phyloP scores from a whole-genome alignment of 2,329 filamentous ascomycete genomes.

The Penicillium hesseltinei region DNA sequence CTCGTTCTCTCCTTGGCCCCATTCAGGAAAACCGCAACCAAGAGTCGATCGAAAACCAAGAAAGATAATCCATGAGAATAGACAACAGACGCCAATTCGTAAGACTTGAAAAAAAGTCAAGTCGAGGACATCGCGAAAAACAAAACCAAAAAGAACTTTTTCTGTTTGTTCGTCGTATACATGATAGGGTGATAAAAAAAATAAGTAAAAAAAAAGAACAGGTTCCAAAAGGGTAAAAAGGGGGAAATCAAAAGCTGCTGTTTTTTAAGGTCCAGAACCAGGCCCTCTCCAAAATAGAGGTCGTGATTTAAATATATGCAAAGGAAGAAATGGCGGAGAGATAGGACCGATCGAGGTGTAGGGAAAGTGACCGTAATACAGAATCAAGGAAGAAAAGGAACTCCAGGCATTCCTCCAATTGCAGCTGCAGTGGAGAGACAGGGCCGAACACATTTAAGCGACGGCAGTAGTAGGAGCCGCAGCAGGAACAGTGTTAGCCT shows the following conservation, averaged over 20 bases:
- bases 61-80: slow-evolving; percentile 37
- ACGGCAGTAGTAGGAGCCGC: slow-evolving; percentile 45
- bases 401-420: neutral
- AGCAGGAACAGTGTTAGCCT: slow-evolving; percentile 19
- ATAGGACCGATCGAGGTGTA: slow-evolving; percentile 24
- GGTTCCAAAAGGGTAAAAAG: slow-evolving; percentile 23
- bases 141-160: slow-evolving; percentile 18
- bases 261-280: neutral
- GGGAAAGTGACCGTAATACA: slow-evolving; percentile 34
- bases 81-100: slow-evolving; percentile 45
- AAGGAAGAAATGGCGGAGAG: slow-evolving; percentile 31
- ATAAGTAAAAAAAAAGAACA: slow-evolving; percentile 32
- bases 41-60: slow-evolving; percentile 29
- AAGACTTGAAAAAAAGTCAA: slow-evolving; percentile 38
- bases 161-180: slow-evolving; percentile 45
- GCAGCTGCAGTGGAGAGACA: slow-evolving; percentile 15
- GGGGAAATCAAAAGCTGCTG: slow-evolving; percentile 17
- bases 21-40: slow-evolving; percentile 30
- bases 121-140: slow-evolving; percentile 38
- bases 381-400: slow-evolving; percentile 19
- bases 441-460: slow-evolving; percentile 36
- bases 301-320: slow-evolving; percentile 40
- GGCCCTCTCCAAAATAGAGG: slow-evolving; percentile 20
- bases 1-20: slow-evolving; percentile 35
- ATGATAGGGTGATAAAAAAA: slow-evolving; percentile 29